phyloP scores from a whole-genome alignment of 345 rosid species.

The Corymbia maculata region DNA sequence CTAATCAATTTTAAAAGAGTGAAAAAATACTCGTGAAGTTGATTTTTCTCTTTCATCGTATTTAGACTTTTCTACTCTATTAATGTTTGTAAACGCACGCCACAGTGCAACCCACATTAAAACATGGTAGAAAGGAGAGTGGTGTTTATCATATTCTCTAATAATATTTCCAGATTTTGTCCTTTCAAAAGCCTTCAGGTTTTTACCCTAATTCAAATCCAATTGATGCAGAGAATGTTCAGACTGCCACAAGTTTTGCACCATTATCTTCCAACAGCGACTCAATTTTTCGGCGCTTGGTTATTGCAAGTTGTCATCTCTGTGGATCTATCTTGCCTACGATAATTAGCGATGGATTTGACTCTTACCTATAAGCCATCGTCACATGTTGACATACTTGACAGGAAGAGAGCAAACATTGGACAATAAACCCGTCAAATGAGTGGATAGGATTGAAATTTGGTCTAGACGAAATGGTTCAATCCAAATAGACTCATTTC shows the following conservation, averaged over 20 bases:
- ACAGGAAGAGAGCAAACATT: neutral
- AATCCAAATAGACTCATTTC: neutral
- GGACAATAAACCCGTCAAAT: neutral
- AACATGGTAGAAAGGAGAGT: neutral
- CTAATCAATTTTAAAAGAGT: neutral
- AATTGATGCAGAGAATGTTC: neutral
- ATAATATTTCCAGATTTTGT: neutral
- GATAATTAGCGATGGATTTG: neutral
- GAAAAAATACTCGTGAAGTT: neutral
- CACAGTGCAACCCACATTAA: neutral
- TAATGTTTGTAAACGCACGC: neutral
- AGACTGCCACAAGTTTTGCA: neutral
- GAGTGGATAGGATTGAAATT: neutral
- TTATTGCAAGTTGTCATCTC: neutral
- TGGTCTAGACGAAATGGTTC: fast-evolving
- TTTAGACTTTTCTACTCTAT: neutral
- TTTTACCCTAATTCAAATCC: neutral
- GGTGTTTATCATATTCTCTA: neutral
- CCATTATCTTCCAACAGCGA: neutral
- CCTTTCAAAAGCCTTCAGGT: neutral
- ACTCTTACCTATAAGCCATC: neutral
- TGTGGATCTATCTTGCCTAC: neutral
- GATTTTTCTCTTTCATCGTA: neutral
- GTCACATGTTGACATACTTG: neutral
- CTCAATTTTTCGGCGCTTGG: neutral